Percentiles rank a stretch among this genome's conserved stretches.
phyloP scores from a whole-genome alignment of 768 basidiomycete genomes.

The Phylloporus scabripes region DNA sequence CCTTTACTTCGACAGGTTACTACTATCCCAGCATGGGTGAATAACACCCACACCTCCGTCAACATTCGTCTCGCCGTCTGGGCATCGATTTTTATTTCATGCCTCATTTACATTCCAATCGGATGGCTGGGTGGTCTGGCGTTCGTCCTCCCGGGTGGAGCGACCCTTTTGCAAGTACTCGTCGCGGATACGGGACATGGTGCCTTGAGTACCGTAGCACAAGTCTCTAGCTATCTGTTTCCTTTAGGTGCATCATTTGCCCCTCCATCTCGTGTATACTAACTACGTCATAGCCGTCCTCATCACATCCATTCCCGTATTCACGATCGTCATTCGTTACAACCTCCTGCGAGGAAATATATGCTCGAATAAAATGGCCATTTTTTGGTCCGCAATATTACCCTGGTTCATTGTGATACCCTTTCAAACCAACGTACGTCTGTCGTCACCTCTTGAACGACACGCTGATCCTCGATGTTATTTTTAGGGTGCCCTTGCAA shows the following conservation, averaged over 20 bases:
- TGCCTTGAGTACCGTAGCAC: constrained; percentile 3
- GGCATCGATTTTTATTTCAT: constrained; percentile 19
- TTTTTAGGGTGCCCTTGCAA: constrained; percentile 11
- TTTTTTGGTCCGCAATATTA: constrained; percentile 22
- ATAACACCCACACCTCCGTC: constrained; percentile 20
- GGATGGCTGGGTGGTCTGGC: constrained; percentile 21
- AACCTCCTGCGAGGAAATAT: constrained; percentile 22
- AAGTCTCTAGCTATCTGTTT: constrained; percentile 17
- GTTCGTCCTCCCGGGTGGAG: constrained; percentile 2
- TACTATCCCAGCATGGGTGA: constrained; percentile 24
- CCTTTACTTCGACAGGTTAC: constrained; percentile 8
- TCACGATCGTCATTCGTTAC: constrained; percentile 21
- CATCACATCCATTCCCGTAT: constrained; percentile 23
- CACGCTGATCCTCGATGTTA: not conserved
- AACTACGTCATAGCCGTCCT: constrained; percentile 15
- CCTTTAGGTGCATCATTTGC: constrained; percentile 12
- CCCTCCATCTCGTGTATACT: not conserved
- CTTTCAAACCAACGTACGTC: constrained; percentile 22
- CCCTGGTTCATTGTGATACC: constrained; percentile 23
- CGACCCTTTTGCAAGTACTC: constrained; percentile 18
- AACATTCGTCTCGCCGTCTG: constrained; percentile 20
- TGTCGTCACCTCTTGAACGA: too few relatives aligned
- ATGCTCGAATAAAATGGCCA: constrained; percentile 19
- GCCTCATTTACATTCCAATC: constrained; percentile 20
- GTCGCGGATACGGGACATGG: constrained; percentile 4